Conservation (phyloP, 495 filamentous ascomycete genomes). For the Haplographium delicatum region DNA sequence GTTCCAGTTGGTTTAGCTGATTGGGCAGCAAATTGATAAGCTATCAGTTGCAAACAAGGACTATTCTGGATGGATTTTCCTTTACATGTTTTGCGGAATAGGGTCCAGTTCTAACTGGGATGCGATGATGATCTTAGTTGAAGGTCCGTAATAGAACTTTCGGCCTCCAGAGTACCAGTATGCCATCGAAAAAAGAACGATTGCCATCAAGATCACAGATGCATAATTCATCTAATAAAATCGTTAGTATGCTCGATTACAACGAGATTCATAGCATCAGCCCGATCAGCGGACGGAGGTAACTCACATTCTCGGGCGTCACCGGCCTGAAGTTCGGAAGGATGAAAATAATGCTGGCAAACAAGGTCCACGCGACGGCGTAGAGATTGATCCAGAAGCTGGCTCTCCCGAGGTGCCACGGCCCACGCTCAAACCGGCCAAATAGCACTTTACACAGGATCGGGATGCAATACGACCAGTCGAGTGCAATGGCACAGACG, state of each 20-base stretch:
- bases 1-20: no score
- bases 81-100: no score
- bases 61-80: no score
- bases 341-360: constrained; percentile 57
- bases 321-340: constrained; percentile 53
- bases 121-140: no score
- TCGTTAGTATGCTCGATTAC: constrained; percentile 4
- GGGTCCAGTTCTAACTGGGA: no score
- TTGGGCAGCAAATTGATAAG: no score
- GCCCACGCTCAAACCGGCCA: constrained; percentile 51
- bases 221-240: constrained; percentile 23
- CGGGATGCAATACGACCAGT: constrained; percentile 59
- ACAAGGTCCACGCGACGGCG: constrained; percentile 54
- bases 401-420: constrained; percentile 53
- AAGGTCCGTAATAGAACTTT: constrained; percentile 47
- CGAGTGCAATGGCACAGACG: constrained; percentile 55
- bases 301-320: constrained; percentile 39
- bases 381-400: constrained; percentile 43
- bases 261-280: neutral
- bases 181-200: constrained; percentile 34
- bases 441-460: constrained; percentile 56
- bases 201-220: constrained; percentile 37
- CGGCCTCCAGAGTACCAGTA: constrained; percentile 48
- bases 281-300: no score
- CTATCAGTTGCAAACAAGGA: no score